Evolutionary conservation across 2,329 filamentous ascomycete genomes (phyloP), one percentile per base, ranked within the genome.

Genomic region (Lecanoromycetidae sp.): DNA sequence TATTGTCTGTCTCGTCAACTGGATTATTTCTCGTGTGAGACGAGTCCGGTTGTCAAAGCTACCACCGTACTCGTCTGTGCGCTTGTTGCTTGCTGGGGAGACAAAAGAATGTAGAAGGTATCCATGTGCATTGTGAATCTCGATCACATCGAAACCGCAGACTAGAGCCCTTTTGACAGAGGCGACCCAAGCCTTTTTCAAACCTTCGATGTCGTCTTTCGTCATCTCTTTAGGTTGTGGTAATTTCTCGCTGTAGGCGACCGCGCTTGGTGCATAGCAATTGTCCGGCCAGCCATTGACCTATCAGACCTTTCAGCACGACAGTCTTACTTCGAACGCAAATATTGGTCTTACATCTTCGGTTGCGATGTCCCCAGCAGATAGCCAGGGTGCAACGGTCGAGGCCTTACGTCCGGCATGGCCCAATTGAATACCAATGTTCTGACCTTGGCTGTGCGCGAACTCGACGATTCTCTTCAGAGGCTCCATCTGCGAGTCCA

Each of bases 91-190:
- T 0, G 74, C 72, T 0, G 84, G 83, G 0, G 76, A 79, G 3
- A 87, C 51, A 68, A 90, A 91, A 2, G 69, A 66, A 56, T 80
- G 77, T 0, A 90, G 66, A 0, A 91, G 72, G 59, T 88, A 91
- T 1, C 85, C 84, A 57, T 91, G 85, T 0, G 84, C 86, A 55
- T 74, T 76, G 66, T 91, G 86, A 42, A 93, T 77, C 61, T 93
- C 86, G 49, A 93, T 79, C 6, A 80, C 75, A 59, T 94, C 86
- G 40, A 85, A 76, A 0, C 86, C 87, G 1, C 79, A 81, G 52
- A 76, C 68, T 4, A 88, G 63, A 1, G 85, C 74, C 30, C 80
- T 67, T 54, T 70, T 68, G 0, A 76, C 71, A 0, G 76, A 70
- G 1, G 72, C 72, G 4, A 70, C 76, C 65, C 77, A 91, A 8